These are phyloP conservation scores for Erigeron philadelphicus DNA, from an alignment of 140 eudicot species.

Conservation along the genomic window DNA sequence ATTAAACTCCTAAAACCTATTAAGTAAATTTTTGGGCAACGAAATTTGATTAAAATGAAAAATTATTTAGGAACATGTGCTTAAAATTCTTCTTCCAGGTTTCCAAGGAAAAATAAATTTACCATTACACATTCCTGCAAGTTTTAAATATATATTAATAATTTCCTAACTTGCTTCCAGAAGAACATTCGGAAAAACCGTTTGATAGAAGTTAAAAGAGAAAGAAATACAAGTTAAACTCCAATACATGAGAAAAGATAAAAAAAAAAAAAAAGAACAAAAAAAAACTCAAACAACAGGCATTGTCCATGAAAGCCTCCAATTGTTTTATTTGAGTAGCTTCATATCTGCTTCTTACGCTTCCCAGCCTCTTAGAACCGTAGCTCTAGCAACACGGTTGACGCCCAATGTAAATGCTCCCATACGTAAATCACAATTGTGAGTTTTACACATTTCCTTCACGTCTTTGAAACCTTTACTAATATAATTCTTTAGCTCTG, in stretches of 20 bases:
- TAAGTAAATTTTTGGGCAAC: too few relatives aligned
- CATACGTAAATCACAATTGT: constrained; percentile 83
- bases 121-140: constrained; percentile 7
- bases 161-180: constrained; percentile 18
- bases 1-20: too few relatives aligned
- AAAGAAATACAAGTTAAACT: constrained; percentile 16
- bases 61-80: too few relatives aligned
- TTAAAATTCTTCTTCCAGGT: not conserved
- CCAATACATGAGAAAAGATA: constrained; percentile 17
- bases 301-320: constrained; percentile 25
- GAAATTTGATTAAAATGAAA: too few relatives aligned
- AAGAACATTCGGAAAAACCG: not conserved
- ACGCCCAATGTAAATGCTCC: constrained; percentile 87
- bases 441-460: constrained; percentile 78
- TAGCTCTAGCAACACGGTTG: constrained; percentile 82
- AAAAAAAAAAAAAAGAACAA: constrained; percentile 15
- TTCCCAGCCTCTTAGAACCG: constrained; percentile 91
- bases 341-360: constrained; percentile 37
- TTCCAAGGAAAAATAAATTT: not conserved
- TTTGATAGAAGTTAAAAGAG: constrained; percentile 7
- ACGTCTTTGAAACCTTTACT: constrained; percentile 64
- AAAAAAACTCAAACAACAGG: constrained; percentile 16
- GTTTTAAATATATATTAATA: constrained; percentile 15
- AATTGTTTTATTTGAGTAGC: constrained; percentile 26
- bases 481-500: constrained; percentile 75